These are phyloP conservation scores for Pichia nakasei DNA, from an alignment of 805 yeast species.

Conservation along the genomic window DNA sequence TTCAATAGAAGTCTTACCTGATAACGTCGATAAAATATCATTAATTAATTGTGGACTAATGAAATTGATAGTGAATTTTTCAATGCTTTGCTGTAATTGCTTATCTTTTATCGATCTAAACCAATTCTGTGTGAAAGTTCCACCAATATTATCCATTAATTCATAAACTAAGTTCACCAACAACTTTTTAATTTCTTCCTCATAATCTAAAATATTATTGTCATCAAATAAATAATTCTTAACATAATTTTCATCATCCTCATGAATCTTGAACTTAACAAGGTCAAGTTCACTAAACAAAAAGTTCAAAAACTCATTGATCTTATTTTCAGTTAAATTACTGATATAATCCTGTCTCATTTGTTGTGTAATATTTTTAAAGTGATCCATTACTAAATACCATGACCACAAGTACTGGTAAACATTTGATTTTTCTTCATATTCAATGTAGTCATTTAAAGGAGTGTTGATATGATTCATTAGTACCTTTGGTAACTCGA, in stretches of 20 bases:
- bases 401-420: slow-evolving; percentile 56
- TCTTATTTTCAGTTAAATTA: slow-evolving; percentile 45
- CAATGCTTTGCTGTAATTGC: slow-evolving; percentile 51
- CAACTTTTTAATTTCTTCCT: slow-evolving; percentile 31
- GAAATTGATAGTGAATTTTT: slow-evolving; percentile 48
- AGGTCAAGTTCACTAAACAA: slow-evolving; percentile 47
- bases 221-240: slow-evolving; percentile 16
- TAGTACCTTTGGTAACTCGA: slow-evolving; percentile 34
- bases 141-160: slow-evolving; percentile 45
- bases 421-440: slow-evolving; percentile 29
- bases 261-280: slow-evolving; percentile 15
- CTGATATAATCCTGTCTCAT: slow-evolving; percentile 52
- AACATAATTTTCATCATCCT: slow-evolving; percentile 19
- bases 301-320: slow-evolving; percentile 43
- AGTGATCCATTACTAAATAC: slow-evolving; percentile 52
- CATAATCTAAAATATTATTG: slow-evolving; percentile 9
- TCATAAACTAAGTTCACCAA: slow-evolving; percentile 44
- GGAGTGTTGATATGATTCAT: slow-evolving; percentile 27
- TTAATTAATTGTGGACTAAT: slow-evolving; percentile 59
- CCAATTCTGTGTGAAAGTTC: slow-evolving; percentile 59
- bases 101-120: slow-evolving; percentile 60
- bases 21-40: slow-evolving; percentile 37
- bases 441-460: slow-evolving; percentile 30
- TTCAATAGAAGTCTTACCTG: slow-evolving; percentile 19
- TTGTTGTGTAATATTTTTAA: slow-evolving; percentile 55